phyloP scores from a whole-genome alignment of 1,284 basidiomycete species.

The Schizophyllum amplum region DNA sequence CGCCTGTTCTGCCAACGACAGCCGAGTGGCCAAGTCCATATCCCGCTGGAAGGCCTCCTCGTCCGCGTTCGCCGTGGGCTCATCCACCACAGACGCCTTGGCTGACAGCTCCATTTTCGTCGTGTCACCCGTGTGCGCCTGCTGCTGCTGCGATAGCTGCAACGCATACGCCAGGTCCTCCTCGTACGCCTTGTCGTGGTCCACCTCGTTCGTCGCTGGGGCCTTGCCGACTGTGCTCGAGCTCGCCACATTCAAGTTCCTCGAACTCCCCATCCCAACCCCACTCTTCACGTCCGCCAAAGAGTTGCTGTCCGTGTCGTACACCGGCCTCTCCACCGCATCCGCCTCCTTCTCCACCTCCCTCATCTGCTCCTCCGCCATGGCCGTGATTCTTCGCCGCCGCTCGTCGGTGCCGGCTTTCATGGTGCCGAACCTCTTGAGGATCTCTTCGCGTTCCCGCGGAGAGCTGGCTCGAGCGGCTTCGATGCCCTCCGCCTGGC shows the following conservation, averaged over 20 bases:
- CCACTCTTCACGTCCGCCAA: neutral
- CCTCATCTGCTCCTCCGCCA: neutral
- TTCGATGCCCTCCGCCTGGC: constrained; percentile 30
- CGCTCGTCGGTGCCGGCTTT: neutral
- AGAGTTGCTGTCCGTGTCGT: too few species aligned
- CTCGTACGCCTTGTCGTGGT: neutral
- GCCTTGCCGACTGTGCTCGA: neutral
- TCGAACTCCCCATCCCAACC: neutral
- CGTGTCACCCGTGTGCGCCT: neutral
- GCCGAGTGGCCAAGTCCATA: neutral
- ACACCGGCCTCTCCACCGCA: neutral
- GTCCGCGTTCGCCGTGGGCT: neutral
- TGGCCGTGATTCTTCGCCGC: neutral
- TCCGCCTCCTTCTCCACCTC: neutral
- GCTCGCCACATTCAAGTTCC: neutral
- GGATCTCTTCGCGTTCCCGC: neutral
- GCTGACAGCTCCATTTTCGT: neutral
- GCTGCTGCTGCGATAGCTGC: neutral
- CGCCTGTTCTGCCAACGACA: neutral
- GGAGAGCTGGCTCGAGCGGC: constrained; percentile 16
- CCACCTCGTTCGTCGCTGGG: neutral
- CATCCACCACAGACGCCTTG: neutral
- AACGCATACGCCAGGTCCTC: neutral
- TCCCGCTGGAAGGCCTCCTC: neutral
- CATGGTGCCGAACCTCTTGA: neutral